These are phyloP conservation scores for Penicillium sp. DNA, from an alignment of 2,329 filamentous ascomycete species.

Conservation along the genomic window DNA sequence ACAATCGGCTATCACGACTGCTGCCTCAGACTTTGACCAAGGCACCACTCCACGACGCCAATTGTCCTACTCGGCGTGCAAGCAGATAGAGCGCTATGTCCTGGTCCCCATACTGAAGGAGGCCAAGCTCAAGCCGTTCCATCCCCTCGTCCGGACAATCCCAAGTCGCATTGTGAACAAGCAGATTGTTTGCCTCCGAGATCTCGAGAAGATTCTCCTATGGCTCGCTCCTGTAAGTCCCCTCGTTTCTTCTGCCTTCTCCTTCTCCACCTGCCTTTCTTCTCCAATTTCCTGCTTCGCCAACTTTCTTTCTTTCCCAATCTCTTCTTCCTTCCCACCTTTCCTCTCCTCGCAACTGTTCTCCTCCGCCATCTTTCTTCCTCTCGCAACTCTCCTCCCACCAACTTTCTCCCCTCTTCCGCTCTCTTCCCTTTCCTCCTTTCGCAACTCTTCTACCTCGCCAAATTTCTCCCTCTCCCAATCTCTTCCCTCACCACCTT, in stretches of 20 bases:
- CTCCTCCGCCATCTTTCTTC: background rate
- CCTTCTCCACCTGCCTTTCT: background rate
- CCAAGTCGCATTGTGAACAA: constrained; percentile 80
- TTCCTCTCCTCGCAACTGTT: background rate
- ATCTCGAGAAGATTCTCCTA: constrained; percentile 91
- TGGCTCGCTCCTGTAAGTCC: constrained; percentile 91
- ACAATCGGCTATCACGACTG: constrained; percentile 66
- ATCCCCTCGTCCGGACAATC: constrained; percentile 77
- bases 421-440: background rate
- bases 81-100: constrained; percentile 79
- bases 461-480: background rate
- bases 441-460: no score
- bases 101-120: constrained; percentile 79
- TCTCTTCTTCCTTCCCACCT: background rate
- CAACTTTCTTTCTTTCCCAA: background rate
- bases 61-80: constrained; percentile 72
- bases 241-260: background rate
- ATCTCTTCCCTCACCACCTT: no score
- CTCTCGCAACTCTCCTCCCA: background rate
- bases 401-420: background rate
- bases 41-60: constrained; percentile 60
- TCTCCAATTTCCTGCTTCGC: background rate
- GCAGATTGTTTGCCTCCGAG: constrained; percentile 87
- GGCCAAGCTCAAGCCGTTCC: constrained; percentile 76
- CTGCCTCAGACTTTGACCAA: constrained; percentile 57